A percentile compares a stretch with the other conserved stretches of the same genome.
Evolutionary conservation across 2,329 filamentous ascomycete species (phyloP).

Genomic region (Phaeoacremonium minimum): DNA sequence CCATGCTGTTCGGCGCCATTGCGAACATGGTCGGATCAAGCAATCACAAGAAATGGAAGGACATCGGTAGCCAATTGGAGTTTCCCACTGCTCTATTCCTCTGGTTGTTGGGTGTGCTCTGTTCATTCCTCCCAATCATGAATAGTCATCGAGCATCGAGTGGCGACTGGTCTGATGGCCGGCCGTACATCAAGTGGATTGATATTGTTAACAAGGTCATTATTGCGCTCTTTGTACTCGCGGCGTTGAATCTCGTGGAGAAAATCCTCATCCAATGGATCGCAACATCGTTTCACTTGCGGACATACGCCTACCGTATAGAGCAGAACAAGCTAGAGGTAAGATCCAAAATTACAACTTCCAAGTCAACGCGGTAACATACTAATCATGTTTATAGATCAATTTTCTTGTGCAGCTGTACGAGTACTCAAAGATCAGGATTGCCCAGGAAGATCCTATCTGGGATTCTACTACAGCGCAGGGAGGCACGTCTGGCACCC

Average conservation of each 20-base stretch:
- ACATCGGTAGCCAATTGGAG: conserved; percentile 81
- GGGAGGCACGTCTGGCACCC: conserved; percentile 47
- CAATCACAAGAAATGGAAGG: conserved; percentile 88
- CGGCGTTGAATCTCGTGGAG: conserved; percentile 77
- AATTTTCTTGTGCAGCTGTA: conserved; percentile 50
- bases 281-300: conserved; percentile 84
- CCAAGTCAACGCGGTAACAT: conserved; percentile 2
- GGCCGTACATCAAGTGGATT: conserved; percentile 64
- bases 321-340: conserved; percentile 92
- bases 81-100: conserved; percentile 82
- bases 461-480: conserved; percentile 33
- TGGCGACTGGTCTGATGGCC: conserved; percentile 33
- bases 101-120: conserved; percentile 83
- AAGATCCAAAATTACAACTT: too few relatives aligned
- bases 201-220: conserved; percentile 78
- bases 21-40: conserved; percentile 76
- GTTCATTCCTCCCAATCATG: conserved; percentile 83
- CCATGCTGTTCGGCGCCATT: conserved; percentile 39
- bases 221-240: conserved; percentile 76
- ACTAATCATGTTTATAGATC: too few relatives aligned
- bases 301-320: conserved; percentile 87
- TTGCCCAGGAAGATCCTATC: conserved; percentile 48
- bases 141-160: conserved; percentile 44
- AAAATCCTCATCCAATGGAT: conserved; percentile 96
- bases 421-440: conserved; percentile 73